A percentile compares a stretch with the other conserved stretches of the same genome.
Conservation (phyloP, 148 eudicot genomes). For the Chenopodium album region DNA sequence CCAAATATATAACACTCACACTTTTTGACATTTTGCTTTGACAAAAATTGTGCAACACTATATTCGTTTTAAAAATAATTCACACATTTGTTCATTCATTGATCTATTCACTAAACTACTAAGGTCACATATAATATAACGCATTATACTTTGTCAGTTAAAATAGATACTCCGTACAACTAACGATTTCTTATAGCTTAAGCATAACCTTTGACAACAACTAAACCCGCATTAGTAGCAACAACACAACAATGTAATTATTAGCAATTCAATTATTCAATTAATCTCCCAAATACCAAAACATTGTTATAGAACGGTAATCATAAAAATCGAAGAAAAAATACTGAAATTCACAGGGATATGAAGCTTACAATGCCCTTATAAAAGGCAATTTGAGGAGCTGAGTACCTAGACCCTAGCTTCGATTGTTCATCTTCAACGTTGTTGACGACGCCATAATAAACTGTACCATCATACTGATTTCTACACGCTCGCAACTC, state of each 20-base stretch:
- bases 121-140: background rate
- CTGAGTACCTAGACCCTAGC: constrained; percentile 76
- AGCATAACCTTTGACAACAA: background rate
- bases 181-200: background rate
- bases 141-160: background rate
- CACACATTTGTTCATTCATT: background rate
- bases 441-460: constrained; percentile 80
- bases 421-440: constrained; percentile 89
- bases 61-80: background rate
- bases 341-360: background rate
- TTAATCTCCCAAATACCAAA: background rate
- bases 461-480: constrained; percentile 78
- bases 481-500: constrained; percentile 86
- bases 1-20: background rate
- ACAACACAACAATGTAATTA: background rate
- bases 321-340: background rate
- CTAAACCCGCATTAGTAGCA: background rate
- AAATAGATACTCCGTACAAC: background rate
- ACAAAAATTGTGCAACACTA: background rate
- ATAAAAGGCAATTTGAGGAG: constrained; percentile 85
- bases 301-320: background rate
- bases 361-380: constrained; percentile 72
- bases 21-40: background rate
- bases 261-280: background rate
- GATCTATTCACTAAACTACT: background rate